These are phyloP conservation scores for Fusarium brachygibbosum DNA, from an alignment of 2,329 filamentous ascomycete genomes.

Conservation along the genomic window DNA sequence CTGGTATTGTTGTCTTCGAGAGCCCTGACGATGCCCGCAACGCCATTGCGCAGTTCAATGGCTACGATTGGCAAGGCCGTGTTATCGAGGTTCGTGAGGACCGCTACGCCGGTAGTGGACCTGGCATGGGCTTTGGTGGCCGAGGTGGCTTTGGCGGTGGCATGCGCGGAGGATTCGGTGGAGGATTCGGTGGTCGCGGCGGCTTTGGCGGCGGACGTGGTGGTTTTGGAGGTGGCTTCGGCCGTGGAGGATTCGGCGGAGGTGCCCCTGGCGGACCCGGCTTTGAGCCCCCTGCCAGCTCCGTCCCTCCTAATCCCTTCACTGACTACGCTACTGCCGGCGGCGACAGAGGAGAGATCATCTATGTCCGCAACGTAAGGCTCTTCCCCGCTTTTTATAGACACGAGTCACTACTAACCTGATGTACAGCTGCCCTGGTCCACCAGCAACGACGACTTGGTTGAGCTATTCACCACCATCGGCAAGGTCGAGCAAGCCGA, in stretches of 20 bases:
- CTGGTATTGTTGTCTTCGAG: slow-evolving; percentile 97
- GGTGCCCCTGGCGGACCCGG: slow-evolving; percentile 52
- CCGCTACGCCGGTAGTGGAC: slow-evolving; percentile 81
- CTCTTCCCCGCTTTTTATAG: neutral
- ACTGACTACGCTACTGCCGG: slow-evolving; percentile 92
- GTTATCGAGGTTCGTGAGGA: slow-evolving; percentile 95
- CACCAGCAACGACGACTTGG: slow-evolving; percentile 96
- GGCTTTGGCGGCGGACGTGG: slow-evolving; percentile 62
- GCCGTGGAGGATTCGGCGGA: slow-evolving; percentile 63
- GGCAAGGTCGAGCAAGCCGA: slow-evolving; percentile 99
- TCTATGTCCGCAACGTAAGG: slow-evolving; percentile 97
- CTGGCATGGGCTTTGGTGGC: slow-evolving; percentile 65
- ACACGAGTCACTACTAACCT: slow-evolving; percentile 36
- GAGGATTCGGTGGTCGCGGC: slow-evolving; percentile 64
- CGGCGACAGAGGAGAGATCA: slow-evolving; percentile 83
- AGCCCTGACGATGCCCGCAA: slow-evolving; percentile 94
- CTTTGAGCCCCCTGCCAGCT: slow-evolving; percentile 63
- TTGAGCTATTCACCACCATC: slow-evolving; percentile 97
- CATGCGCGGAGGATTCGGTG: slow-evolving; percentile 71
- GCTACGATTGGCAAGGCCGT: slow-evolving; percentile 98
- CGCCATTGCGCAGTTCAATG: slow-evolving; percentile 97
- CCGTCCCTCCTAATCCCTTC: slow-evolving; percentile 84
- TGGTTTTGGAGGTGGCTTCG: slow-evolving; percentile 61
- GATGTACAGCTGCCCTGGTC: slow-evolving; percentile 89
- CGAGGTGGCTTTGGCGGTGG: slow-evolving; percentile 72